Evolutionary conservation across 1,284 basidiomycete species (phyloP), one percentile per base, ranked within the genome.

Genomic region (Peniophora sp.): DNA sequence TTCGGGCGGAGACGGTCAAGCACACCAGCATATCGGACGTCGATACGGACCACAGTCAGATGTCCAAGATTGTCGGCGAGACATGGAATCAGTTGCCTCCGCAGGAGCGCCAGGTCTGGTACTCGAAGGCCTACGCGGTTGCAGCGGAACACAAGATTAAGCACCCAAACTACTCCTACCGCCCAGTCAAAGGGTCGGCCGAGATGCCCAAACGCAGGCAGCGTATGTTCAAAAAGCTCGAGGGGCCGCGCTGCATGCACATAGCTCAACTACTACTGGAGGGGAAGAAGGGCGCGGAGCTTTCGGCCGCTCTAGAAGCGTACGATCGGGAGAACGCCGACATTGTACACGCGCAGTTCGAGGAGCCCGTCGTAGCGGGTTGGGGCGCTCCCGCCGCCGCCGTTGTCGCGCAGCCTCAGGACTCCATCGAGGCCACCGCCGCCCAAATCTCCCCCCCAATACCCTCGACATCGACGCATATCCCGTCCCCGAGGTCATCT

Each of bases 1-100:
- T 92, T 70, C 82, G 91, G 47, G 88, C 88, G 0, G 76, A 78
- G 39, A 89, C 90, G 58, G 88, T 91, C 58, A 81, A 83, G 60
- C 76, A 75, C 42, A 82, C 84, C 52, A 76, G 86, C 51, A 84
- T 92, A 48, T 85, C 88, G 3, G 78, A 79, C 37, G 81, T 91
- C 37, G 86, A 91, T 68, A 82, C 84, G 47, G 85, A 88, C 59
- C 88, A 91, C 66, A 85, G 84, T 61, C 89, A 87, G 43, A 68
- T 85, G 17, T 84, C 81, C 1, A 83, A 83, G 69, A 84, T 83
- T 55, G 83, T 84, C 49, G 82, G 83, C 34, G 68, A 84, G 55
- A 84, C 83, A 23, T 88, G 85, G 85, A 76, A 84, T 63, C 80
- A 76, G 51, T 76, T 88, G 54, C 76, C 82, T 2, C 72, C 79